These are phyloP conservation scores for Populus tremula DNA, from an alignment of 345 rosid species.

Conservation along the genomic window DNA sequence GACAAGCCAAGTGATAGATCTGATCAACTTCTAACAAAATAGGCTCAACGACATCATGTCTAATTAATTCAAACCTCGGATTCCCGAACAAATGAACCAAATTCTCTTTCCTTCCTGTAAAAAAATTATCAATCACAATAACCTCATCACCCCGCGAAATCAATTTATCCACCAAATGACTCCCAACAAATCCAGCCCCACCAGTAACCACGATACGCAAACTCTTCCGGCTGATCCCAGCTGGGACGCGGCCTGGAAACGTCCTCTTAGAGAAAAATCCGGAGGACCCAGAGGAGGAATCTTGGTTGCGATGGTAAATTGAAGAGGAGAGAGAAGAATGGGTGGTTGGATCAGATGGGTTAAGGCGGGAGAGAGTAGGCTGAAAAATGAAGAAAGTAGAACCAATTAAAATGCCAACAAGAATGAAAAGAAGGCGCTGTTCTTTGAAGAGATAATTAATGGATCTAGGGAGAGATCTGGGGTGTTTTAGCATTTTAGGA, in stretches of 20 bases:
- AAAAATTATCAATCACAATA: slow-evolving; percentile 90
- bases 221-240: slow-evolving; percentile 57
- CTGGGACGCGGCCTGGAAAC: slow-evolving; percentile 64
- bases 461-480: slow-evolving; percentile 87
- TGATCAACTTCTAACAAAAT: slow-evolving; percentile 95
- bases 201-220: slow-evolving; percentile 89
- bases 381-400: slow-evolving; percentile 91
- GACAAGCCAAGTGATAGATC: slow-evolving; percentile 99
- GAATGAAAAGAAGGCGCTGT: slow-evolving; percentile 85
- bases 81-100: slow-evolving; percentile 73
- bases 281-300: neutral
- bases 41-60: slow-evolving; percentile 97
- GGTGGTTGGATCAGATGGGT: slow-evolving; percentile 40
- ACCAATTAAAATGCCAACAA: slow-evolving; percentile 88
- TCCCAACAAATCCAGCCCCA: slow-evolving; percentile 97
- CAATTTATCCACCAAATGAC: slow-evolving; percentile 93
- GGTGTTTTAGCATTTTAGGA: slow-evolving; percentile 62
- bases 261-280: neutral
- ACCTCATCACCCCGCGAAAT: slow-evolving; percentile 89
- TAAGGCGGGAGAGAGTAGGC: slow-evolving; percentile 74
- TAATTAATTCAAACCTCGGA: slow-evolving; percentile 89
- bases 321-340: slow-evolving; percentile 34
- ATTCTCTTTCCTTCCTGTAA: slow-evolving; percentile 94
- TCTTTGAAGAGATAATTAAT: slow-evolving; percentile 78
- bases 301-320: neutral